A percentile compares a stretch with the other conserved stretches of the same genome.
Evolutionary conservation across 1,284 basidiomycete genomes (phyloP).

Genomic region (Naganishia sp.): DNA sequence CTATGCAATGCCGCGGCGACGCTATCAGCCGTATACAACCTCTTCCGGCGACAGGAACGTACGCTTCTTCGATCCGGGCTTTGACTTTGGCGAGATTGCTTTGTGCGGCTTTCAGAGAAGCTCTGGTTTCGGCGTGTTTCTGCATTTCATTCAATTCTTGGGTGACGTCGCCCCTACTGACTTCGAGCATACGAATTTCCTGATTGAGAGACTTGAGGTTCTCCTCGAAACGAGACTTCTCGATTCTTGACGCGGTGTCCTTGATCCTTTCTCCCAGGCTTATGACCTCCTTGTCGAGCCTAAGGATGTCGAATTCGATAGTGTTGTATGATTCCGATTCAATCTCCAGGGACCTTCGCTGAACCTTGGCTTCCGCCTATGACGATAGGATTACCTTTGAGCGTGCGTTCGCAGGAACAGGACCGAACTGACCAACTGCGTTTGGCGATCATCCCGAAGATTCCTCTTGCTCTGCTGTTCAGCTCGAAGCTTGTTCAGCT

Average conservation of each 20-base stretch:
- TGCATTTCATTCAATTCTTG: constrained; percentile 72
- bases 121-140: constrained; percentile 77
- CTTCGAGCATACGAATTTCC: constrained; percentile 66
- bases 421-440: constrained; percentile 37
- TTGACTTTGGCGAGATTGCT: constrained; percentile 67
- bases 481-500: constrained; percentile 39
- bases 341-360: neutral
- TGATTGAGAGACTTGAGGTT: constrained; percentile 64
- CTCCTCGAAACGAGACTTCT: constrained; percentile 67
- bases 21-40: neutral
- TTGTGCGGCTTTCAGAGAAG: constrained; percentile 75
- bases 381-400: no score
- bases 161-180: constrained; percentile 69
- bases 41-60: constrained; percentile 44
- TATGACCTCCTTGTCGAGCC: constrained; percentile 65
- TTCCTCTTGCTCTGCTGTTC: constrained; percentile 40
- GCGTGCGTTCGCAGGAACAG: neutral
- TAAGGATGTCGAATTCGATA: constrained; percentile 63
- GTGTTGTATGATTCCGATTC: constrained; percentile 62
- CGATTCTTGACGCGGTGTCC: constrained; percentile 63
- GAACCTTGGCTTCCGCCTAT: constrained; percentile 2
- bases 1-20: neutral
- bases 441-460: constrained; percentile 33
- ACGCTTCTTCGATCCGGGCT: constrained; percentile 69
- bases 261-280: constrained; percentile 66